A percentile compares a stretch with the other conserved stretches of the same genome.
These are phyloP conservation scores for Vanderwaltozyma polyspora DNA, from an alignment of 805 yeast genomes.

Conservation along the genomic window DNA sequence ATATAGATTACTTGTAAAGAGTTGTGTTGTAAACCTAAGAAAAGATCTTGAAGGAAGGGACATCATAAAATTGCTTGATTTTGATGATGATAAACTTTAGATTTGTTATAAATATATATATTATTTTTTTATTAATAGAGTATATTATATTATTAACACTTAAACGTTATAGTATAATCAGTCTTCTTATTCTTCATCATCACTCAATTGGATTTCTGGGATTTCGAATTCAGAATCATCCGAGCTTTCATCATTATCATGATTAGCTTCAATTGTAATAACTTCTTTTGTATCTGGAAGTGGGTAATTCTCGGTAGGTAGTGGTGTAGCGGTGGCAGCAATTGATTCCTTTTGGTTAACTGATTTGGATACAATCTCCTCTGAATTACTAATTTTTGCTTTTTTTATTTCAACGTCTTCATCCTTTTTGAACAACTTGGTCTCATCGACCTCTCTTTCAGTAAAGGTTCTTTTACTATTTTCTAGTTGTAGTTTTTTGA, in stretches of 20 bases:
- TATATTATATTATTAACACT: no score
- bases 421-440: conserved; percentile 7
- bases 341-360: no score
- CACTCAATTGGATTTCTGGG: conserved; percentile 17
- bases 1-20: conserved; percentile 13
- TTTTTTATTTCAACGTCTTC: conserved; percentile 4
- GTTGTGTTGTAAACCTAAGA: conserved; percentile 6
- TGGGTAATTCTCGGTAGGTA: no score
- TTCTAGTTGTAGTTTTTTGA: background rate
- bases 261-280: conserved; percentile 2
- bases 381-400: no score
- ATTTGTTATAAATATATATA: background rate
- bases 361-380: no score
- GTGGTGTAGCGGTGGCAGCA: no score
- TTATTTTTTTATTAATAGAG: no score
- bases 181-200: conserved; percentile 10
- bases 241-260: conserved; percentile 12
- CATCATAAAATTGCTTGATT: conserved; percentile 14
- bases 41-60: conserved; percentile 2
- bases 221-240: conserved; percentile 25
- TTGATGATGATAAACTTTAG: conserved; percentile 5
- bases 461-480: conserved; percentile 8
- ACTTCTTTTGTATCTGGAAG: background rate
- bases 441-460: background rate
- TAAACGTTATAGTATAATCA: background rate